Evolutionary conservation across 2,329 filamentous ascomycete species (phyloP).

Genomic region (Paraconiothyrium sp.): DNA sequence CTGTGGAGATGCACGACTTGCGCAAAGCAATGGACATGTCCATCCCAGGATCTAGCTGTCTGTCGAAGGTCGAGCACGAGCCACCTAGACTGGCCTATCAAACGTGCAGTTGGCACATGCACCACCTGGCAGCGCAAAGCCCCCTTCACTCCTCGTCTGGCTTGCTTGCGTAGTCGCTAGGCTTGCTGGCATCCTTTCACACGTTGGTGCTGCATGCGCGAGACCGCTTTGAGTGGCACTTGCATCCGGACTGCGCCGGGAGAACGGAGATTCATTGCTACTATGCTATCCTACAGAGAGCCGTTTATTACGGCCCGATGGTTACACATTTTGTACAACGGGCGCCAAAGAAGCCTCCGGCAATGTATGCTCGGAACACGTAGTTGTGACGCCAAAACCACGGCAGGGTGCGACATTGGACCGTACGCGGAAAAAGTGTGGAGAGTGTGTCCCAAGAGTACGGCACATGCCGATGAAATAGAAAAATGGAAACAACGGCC

Average conservation of each 20-base stretch:
- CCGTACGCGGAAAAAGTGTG: neutral
- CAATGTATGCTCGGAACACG: slow-evolving; percentile 17
- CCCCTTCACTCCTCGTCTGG: neutral
- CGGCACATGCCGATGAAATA: too few relatives aligned
- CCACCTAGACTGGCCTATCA: slow-evolving; percentile 11
- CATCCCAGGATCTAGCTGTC: neutral
- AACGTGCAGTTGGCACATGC: neutral
- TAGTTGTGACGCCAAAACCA: slow-evolving; percentile 9
- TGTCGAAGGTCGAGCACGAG: slow-evolving; percentile 1
- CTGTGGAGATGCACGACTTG: neutral
- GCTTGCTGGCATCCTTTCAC: slow-evolving; percentile 4
- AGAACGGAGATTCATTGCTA: slow-evolving; percentile 12
- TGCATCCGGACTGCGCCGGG: slow-evolving; percentile 3
- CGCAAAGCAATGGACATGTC: neutral
- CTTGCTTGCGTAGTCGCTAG: neutral
- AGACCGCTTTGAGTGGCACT: slow-evolving; percentile 9
- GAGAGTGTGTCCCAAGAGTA: neutral
- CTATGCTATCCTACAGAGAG: slow-evolving; percentile 23
- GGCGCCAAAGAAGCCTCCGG: slow-evolving; percentile 9
- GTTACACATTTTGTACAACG: slow-evolving; percentile 40
- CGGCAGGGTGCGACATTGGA: neutral
- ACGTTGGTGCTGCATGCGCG: slow-evolving; percentile 2
- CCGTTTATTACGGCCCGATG: slow-evolving; percentile 11
- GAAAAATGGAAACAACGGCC: neutral
- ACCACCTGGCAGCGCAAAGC: slow-evolving; percentile 3